Base-by-base conservation (phyloP, 305 asterid species). In the Fraxinus floribunda region DNA sequence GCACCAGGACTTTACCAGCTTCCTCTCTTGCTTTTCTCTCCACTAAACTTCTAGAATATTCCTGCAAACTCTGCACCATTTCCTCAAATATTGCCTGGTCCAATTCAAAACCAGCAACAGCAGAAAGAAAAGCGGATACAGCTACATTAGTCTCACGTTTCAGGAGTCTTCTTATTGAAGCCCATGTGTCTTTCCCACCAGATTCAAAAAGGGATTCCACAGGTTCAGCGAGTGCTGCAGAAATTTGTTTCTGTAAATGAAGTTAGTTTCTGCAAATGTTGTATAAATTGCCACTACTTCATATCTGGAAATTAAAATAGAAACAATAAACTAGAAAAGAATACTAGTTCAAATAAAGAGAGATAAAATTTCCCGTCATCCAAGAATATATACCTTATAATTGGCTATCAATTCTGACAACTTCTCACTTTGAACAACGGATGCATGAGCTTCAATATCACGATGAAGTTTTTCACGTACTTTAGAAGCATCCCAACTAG, bases 401-500 rank as follows among this genome's bases (percentile, higher is more conserved):
- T 83, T 80, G 39, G 88, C 82, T 70, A 74, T 77, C 79, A 91
- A 83, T 83, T 88, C 86, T 4, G 92, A 87, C 80, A 90, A 84
- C 85, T 86, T 89, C 84, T 85, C 88, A 16, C 57, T 74, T 74
- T 90, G 85, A 80, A 93, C 87, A 80, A 77, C 78, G 39, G 87
- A 87, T 39, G 84, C 86, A 85, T 91, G 92, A 60, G 86, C 85
- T 82, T 89, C 91, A 44, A 93, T 91, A 86, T 93, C 93, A 83
- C 87, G 91, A 24, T 0, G 79, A 83, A 93, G 92, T 82, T 91
- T 89, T 80, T 87, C 92, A 79, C 89, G 90, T 57, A 88, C 83
- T 91, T 89, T 90, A n/a, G 91, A 85, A 82, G 88, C 80, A 82
- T 90, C 93, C 95, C 93, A 91, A 38, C 88, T 83, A 46, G 94